Evolutionary conservation across 2,329 filamentous ascomycete genomes (phyloP), one percentile per base, ranked within the genome.

Genomic region (Calonectria multiphialidica): DNA sequence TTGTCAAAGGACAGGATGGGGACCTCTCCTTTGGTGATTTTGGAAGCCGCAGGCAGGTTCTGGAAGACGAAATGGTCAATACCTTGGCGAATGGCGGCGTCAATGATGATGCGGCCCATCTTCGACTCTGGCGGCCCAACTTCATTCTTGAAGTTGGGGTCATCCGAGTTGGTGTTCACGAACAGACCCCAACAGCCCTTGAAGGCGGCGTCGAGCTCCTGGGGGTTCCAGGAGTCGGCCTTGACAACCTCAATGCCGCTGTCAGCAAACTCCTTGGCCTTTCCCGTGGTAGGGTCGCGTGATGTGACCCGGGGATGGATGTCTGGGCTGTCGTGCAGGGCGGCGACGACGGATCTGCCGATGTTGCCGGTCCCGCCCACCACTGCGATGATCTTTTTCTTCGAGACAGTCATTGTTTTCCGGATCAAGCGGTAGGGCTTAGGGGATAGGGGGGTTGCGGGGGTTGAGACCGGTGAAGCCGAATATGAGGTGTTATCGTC

Each of bases 1-100:
- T 57, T 63, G 35, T 68, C 66, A 23, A 65, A 70, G 0, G 67
- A 64, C 1, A 70, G 2, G 1, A 78, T 75, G 0, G 80, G 78
- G 1, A 81, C 64, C 15, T 83, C 79, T 2, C 75, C 63, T 81
- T 81, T 72, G 1, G 78, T 82, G 47, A 78, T 55, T 40, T 77
- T 74, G 1, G 72, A 40, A 18, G 72, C 68, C 18, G 71, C 66
- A 2, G 77, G 72, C 1, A 77, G 75, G 1, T 77, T 69, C 44
- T 77, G 79, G 61, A 75, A 82, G 21, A 82, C 75, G 3, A 82
- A 71, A 63, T 81, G 75, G 49, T 78, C 37, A 1, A 82, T 76
- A 12, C 80, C 78, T 2, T 76, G 78, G 9, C 72, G 28, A 9
- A 74, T 73, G 1, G 80, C 80, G 2, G 72, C 73, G 37, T 81